Percentiles rank a stretch among this genome's conserved stretches.
Evolutionary conservation across 2,329 filamentous ascomycete species (phyloP).

Genomic region (Exophiala aquamarina): DNA sequence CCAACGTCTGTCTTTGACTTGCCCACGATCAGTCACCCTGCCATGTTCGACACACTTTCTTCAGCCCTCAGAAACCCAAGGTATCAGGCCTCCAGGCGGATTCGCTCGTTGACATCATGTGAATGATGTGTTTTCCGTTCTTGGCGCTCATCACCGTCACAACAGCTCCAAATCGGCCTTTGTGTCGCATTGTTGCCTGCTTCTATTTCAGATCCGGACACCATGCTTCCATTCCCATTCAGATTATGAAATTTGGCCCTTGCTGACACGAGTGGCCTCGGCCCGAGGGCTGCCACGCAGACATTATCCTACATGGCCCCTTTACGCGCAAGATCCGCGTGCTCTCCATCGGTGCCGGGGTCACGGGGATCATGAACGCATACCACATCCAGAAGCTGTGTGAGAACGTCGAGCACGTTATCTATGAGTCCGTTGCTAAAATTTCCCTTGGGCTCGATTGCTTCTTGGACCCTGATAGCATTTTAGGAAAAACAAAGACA

Average conservation of each 20-base stretch:
- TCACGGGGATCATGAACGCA: conserved; percentile 67
- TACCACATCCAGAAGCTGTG: conserved; percentile 26
- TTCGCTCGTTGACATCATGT: too few relatives aligned
- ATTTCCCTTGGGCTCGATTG: too few relatives aligned
- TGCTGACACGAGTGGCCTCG: neutral
- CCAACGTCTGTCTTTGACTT: neutral
- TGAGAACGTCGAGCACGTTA: conserved; percentile 29
- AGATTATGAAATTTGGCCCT: neutral
- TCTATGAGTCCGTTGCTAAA: conserved; percentile 29
- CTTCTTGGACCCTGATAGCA: too few relatives aligned
- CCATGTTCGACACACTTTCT: neutral
- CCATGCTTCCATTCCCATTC: neutral
- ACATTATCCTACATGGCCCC: conserved; percentile 27
- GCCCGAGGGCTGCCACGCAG: too few relatives aligned
- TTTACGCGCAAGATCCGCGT: conserved; percentile 44
- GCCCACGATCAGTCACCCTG: too few relatives aligned
- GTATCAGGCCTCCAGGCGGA: too few relatives aligned
- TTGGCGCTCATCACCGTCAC: too few relatives aligned
- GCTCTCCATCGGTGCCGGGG: conserved; percentile 49
- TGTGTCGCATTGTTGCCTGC: too few relatives aligned
- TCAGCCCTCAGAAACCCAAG: too few relatives aligned
- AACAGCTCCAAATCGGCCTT: too few relatives aligned
- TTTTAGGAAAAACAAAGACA: conserved; percentile 32
- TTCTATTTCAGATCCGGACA: too few relatives aligned
- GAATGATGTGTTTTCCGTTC: too few relatives aligned